Evolutionary conservation across 2,329 filamentous ascomycete species (phyloP).

Genomic region (Arthrobotrys megalospora): DNA sequence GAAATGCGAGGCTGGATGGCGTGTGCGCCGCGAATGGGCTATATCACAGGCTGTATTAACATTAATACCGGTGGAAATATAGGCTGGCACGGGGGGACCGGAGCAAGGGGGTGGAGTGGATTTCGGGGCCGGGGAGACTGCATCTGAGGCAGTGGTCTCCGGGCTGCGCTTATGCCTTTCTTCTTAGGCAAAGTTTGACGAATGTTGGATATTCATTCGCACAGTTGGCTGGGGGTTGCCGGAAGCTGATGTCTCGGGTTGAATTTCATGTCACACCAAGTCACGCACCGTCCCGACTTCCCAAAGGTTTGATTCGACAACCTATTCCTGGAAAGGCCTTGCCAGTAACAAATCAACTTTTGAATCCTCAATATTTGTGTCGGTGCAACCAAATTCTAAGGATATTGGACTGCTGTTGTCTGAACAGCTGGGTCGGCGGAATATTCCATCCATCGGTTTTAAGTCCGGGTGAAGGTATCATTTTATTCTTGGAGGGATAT

Average conservation of each 20-base stretch:
- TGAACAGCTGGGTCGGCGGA: neutral
- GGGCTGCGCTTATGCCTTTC: constrained; percentile 26
- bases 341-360: constrained; percentile 1
- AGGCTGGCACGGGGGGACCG: neutral
- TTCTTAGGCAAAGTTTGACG: constrained; percentile 3
- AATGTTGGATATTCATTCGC: constrained; percentile 17
- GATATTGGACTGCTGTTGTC: neutral
- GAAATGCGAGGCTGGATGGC: constrained; percentile 32
- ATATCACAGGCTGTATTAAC: constrained; percentile 5
- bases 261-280: constrained; percentile 19
- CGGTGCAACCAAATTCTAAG: neutral
- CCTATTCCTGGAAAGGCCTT: constrained; percentile 1
- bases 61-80: neutral
- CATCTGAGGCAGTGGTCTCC: neutral
- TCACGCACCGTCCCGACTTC: neutral
- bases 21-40: constrained; percentile 24
- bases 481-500: too few relatives aligned
- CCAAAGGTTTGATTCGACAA: constrained; percentile 2
- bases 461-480: neutral
- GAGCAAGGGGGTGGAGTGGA: neutral
- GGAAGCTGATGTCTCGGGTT: constrained; percentile 4
- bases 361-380: neutral
- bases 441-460: constrained; percentile 17
- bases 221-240: constrained; percentile 4
- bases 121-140: neutral